Percentiles rank a stretch among this genome's conserved stretches.
phyloP scores from a whole-genome alignment of 2,329 filamentous ascomycete species.

The Colletotrichum higginsianum region DNA sequence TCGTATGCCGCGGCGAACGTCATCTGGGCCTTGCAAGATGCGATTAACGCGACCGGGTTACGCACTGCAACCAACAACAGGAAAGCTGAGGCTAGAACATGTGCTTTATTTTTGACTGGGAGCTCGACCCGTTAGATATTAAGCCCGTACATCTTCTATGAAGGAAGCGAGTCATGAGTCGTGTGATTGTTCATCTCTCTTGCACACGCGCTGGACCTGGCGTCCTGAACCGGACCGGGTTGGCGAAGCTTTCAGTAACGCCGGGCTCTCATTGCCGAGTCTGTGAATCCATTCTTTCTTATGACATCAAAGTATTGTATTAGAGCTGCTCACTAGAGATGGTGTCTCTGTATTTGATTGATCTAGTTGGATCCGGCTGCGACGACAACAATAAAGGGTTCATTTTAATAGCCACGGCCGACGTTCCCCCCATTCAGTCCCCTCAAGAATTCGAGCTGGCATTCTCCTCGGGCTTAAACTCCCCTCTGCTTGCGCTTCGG shows the following conservation, averaged over 20 bases:
- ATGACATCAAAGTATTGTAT: too few relatives aligned
- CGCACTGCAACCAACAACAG: background rate
- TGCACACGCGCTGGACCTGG: too few relatives aligned
- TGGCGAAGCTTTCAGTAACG: too few relatives aligned
- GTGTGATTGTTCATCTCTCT: background rate
- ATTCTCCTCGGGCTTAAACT: constrained; percentile 25
- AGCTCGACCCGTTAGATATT: background rate
- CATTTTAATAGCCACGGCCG: too few relatives aligned
- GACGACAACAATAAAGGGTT: too few relatives aligned
- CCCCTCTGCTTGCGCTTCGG: constrained; percentile 45
- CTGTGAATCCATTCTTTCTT: background rate
- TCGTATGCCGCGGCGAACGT: background rate
- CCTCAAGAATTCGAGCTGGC: background rate
- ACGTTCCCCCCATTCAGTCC: too few relatives aligned
- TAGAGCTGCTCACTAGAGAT: too few relatives aligned
- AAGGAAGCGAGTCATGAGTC: background rate
- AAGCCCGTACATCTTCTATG: background rate
- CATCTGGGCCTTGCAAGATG: background rate
- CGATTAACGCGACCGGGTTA: background rate
- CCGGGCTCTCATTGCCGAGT: too few relatives aligned
- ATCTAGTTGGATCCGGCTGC: too few relatives aligned
- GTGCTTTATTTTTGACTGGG: too few relatives aligned
- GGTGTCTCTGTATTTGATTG: too few relatives aligned
- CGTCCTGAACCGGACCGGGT: too few relatives aligned
- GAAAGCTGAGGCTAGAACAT: background rate